Conservation (phyloP, 2,329 filamentous ascomycete genomes). For the Orbilia brochopaga region DNA sequence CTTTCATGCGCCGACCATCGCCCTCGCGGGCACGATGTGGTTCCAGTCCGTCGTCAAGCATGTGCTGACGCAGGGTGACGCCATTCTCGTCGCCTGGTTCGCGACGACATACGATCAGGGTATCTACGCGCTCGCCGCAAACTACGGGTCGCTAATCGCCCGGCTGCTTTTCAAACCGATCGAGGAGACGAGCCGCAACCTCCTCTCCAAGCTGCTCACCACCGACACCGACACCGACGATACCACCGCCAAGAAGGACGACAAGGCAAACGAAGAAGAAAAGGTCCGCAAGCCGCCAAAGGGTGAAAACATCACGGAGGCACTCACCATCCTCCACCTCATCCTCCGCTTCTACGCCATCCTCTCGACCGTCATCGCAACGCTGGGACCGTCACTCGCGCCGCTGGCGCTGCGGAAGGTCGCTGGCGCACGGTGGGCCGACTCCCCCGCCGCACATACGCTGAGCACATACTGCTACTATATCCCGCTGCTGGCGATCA, state of each 20-base stretch:
- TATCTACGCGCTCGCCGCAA: slow-evolving; percentile 88
- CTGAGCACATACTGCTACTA: slow-evolving; percentile 87
- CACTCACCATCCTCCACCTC: slow-evolving; percentile 64
- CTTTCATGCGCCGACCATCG: slow-evolving; percentile 32
- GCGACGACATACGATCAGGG: slow-evolving; percentile 82
- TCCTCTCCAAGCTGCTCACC: slow-evolving; percentile 81
- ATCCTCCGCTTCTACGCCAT: slow-evolving; percentile 77
- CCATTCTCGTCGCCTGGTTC: slow-evolving; percentile 79
- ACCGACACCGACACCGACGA: slow-evolving; percentile 55
- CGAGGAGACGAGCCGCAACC: slow-evolving; percentile 87
- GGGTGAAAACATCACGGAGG: slow-evolving; percentile 59
- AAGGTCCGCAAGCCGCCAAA: slow-evolving; percentile 57
- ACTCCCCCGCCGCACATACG: slow-evolving; percentile 73
- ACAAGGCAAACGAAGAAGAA: slow-evolving; percentile 51
- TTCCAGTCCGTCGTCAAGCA: slow-evolving; percentile 90
- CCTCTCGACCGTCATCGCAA: slow-evolving; percentile 71
- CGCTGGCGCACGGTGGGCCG: slow-evolving; percentile 77
- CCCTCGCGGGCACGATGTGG: slow-evolving; percentile 79
- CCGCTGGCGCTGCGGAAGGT: slow-evolving; percentile 75
- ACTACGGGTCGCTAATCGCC: slow-evolving; percentile 88
- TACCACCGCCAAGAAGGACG: slow-evolving; percentile 30
- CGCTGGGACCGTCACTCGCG: slow-evolving; percentile 76
- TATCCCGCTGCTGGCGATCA: slow-evolving; percentile 87
- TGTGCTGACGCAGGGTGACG: slow-evolving; percentile 90
- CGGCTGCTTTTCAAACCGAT: slow-evolving; percentile 91